Conservation (phyloP, 2,329 filamentous ascomycete species). For the Pseudohalonectria lignicola region DNA sequence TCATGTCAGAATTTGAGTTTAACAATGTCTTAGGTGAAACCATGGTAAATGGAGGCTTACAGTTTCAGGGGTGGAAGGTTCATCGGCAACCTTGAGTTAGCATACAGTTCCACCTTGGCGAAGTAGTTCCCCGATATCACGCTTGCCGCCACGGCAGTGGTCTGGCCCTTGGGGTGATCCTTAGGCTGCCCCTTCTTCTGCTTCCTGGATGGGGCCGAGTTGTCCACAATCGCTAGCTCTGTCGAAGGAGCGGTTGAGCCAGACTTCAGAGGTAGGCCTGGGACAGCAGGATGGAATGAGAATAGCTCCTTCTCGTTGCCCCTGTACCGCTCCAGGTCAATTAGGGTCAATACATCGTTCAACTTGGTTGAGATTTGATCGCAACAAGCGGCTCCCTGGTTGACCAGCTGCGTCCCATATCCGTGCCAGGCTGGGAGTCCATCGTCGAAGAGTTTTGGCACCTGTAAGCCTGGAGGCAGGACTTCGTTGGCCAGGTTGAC, state of each 20-base stretch:
- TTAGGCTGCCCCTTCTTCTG: slow-evolving; percentile 20
- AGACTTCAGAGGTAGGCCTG: no score
- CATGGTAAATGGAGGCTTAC: no score
- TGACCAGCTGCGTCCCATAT: slow-evolving; percentile 29
- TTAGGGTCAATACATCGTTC: slow-evolving; percentile 58
- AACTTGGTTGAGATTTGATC: slow-evolving; percentile 53
- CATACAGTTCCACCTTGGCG: slow-evolving; percentile 67
- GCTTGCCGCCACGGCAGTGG: slow-evolving; percentile 19
- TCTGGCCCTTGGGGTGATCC: slow-evolving; percentile 23
- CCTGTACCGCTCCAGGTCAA: slow-evolving; percentile 49
- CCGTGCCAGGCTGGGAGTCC: slow-evolving; percentile 29
- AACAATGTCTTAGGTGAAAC: slow-evolving; percentile 8
- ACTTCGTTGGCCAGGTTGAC: slow-evolving; percentile 30
- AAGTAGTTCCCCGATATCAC: slow-evolving; percentile 48
- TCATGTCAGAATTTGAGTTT: neutral
- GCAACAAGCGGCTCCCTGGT: slow-evolving; percentile 35
- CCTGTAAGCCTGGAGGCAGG: slow-evolving; percentile 14
- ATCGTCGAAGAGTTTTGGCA: slow-evolving; percentile 25
- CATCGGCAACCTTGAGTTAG: slow-evolving; percentile 62
- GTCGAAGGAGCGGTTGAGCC: no score
- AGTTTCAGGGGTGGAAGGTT: slow-evolving; percentile 58
- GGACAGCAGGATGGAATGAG: slow-evolving; percentile 5
- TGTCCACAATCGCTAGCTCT: neutral
- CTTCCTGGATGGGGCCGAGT: neutral
- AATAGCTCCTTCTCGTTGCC: slow-evolving; percentile 46